Evolutionary conservation across 2,329 filamentous ascomycete species (phyloP).

Genomic region (Erysiphe pulchra): DNA sequence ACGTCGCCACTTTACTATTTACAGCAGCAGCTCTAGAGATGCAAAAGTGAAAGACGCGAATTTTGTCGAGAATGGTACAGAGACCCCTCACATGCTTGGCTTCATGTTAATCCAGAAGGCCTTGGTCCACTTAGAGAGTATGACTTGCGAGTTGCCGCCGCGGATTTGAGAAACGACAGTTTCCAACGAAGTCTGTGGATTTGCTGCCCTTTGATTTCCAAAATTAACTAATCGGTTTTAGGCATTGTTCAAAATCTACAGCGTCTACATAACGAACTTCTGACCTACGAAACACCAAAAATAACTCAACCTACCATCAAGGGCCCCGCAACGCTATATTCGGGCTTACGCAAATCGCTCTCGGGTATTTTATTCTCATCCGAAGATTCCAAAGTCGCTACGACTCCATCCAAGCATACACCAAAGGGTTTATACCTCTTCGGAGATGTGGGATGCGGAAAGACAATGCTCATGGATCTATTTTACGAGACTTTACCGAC

Average conservation of each 20-base stretch:
- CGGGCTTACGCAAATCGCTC: not conserved
- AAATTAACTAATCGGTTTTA: slow-evolving; percentile 14
- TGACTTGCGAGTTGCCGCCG: slow-evolving; percentile 49
- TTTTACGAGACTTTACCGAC: slow-evolving; percentile 80
- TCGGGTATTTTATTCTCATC: slow-evolving; percentile 21
- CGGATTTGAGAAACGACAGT: slow-evolving; percentile 59
- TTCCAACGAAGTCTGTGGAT: slow-evolving; percentile 51
- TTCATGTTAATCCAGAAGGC: slow-evolving; percentile 9
- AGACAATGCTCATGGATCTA: slow-evolving; percentile 98
- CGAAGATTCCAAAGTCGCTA: slow-evolving; percentile 10
- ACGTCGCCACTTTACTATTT: too few relatives aligned
- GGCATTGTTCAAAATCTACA: slow-evolving; percentile 77
- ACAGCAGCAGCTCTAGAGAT: too few relatives aligned
- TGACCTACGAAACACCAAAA: slow-evolving; percentile 43
- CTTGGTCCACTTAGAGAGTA: slow-evolving; percentile 68
- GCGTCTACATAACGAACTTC: slow-evolving; percentile 63
- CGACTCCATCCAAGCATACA: slow-evolving; percentile 40
- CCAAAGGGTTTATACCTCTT: slow-evolving; percentile 85
- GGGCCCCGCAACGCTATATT: slow-evolving; percentile 16
- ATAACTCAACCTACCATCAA: slow-evolving; percentile 21
- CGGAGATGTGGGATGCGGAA: slow-evolving; percentile 88
- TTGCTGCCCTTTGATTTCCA: not conserved
- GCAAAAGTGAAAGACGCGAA: too few relatives aligned
- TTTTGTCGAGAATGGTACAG: too few relatives aligned
- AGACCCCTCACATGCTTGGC: not conserved